phyloP scores from a whole-genome alignment of 2,329 filamentous ascomycete genomes.

The Penicillium palitans region DNA sequence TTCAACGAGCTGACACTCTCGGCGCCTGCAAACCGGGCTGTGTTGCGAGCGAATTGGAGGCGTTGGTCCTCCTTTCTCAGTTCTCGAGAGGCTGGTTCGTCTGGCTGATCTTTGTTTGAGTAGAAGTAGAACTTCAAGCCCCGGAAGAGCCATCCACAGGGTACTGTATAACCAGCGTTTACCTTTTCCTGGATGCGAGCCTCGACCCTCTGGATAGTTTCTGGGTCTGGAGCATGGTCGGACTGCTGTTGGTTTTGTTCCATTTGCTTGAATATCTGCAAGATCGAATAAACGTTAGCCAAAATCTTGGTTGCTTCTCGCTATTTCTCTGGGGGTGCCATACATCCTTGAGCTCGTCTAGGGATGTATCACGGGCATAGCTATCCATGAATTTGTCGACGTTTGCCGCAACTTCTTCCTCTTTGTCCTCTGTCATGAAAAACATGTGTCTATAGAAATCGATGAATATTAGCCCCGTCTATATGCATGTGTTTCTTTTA shows the following conservation, averaged over 20 bases:
- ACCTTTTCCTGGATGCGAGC: conserved; percentile 54
- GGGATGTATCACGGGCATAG: conserved; percentile 68
- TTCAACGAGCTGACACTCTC: conserved; percentile 53
- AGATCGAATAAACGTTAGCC: background rate
- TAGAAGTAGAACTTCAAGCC: conserved; percentile 49
- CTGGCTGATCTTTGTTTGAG: conserved; percentile 1
- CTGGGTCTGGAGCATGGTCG: conserved; percentile 46
- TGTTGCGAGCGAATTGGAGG: conserved; percentile 54
- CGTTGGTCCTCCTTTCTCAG: conserved; percentile 19
- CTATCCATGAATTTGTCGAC: conserved; percentile 81
- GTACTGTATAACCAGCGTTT: conserved; percentile 32
- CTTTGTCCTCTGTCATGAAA: conserved; percentile 60
- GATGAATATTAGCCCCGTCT: conserved; percentile 4
- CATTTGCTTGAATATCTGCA: conserved; percentile 47
- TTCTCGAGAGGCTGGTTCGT: background rate
- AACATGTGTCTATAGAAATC: conserved; percentile 67
- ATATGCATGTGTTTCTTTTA: background rate
- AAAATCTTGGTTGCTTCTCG: background rate
- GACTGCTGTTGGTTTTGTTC: conserved; percentile 19
- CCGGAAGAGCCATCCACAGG: conserved; percentile 52
- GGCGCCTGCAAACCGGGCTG: conserved; percentile 70
- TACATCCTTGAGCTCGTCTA: conserved; percentile 60
- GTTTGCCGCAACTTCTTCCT: conserved; percentile 58
- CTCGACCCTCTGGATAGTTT: conserved; percentile 58
- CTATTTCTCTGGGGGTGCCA: conserved; percentile 13